Evolutionary conservation across 129 eudicot species (phyloP), one percentile per base, ranked within the genome.

Genomic region (Rutidosis leptorrhynchoides): DNA sequence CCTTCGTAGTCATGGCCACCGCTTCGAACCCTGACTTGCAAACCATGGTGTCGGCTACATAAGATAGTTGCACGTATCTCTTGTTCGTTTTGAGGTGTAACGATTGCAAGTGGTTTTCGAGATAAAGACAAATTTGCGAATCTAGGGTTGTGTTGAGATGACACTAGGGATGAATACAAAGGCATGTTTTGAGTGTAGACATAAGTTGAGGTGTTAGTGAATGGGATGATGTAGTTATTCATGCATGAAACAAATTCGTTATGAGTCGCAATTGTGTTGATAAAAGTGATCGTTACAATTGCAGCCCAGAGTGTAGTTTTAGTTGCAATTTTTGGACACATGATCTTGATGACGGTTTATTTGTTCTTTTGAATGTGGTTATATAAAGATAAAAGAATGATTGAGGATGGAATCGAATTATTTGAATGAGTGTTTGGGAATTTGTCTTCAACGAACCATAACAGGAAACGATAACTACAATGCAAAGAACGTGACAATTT

Each of bases 1-100:
- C 92, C 85, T 67, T 85, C 92, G 21, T 74, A 79, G 65, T 82
- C 87, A 5, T 85, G 87, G 43, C 95, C 95, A 0, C 88, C 90
- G 4, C 88, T 78, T 37, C 95, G 75, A 65, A 79, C 71, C 40
- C 90, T 78, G 22, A 84, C 67, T 27, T 77, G 79, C 26, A 74
- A 58, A n/a, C 58, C 67, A 2, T 57, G 77, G 6, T 69, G 59
- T 70, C 28, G 72, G 11, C 83, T 62, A 62, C 95, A 87, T 0
- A 26, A 25, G 15, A 83, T 30, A 60, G 64, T 54, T 2, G 75
- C 59, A 7, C 26, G 74, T 26, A 87, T 74, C 14, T 87, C 81
- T 4, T 65, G 23, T 53, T 74, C 64, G 22, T 53, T 67, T 8
- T 30, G 4, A 5, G 95, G 95, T 17, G 80, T 79, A 43, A 83